These are phyloP conservation scores for Diaporthe citriasiana DNA, from an alignment of 2,329 filamentous ascomycete species.

Conservation along the genomic window DNA sequence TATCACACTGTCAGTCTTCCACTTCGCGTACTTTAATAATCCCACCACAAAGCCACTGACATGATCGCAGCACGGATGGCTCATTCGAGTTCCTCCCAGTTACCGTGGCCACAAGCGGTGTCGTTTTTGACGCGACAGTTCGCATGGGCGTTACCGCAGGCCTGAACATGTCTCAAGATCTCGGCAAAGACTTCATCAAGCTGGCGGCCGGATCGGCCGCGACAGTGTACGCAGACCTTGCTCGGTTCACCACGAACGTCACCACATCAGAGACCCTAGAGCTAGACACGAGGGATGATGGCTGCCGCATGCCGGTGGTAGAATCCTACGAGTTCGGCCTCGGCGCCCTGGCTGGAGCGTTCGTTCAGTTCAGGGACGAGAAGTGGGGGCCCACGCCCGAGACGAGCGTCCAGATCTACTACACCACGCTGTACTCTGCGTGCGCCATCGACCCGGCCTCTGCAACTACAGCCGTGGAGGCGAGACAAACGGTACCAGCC, in stretches of 20 bases:
- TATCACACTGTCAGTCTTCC: slow-evolving; percentile 62
- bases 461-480: slow-evolving; percentile 40
- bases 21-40: background rate
- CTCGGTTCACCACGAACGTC: slow-evolving; percentile 67
- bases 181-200: slow-evolving; percentile 46
- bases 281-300: slow-evolving; percentile 47
- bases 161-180: slow-evolving; percentile 46
- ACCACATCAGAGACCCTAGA: slow-evolving; percentile 50
- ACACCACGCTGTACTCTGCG: slow-evolving; percentile 61
- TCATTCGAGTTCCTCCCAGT: slow-evolving; percentile 71
- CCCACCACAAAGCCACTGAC: background rate
- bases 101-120: slow-evolving; percentile 58
- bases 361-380: slow-evolving; percentile 56
- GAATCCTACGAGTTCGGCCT: slow-evolving; percentile 66
- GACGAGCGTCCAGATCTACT: slow-evolving; percentile 65
- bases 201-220: slow-evolving; percentile 50
- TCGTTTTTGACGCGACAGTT: slow-evolving; percentile 61
- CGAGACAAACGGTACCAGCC: slow-evolving; percentile 39
- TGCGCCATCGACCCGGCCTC: slow-evolving; percentile 55
- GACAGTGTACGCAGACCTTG: slow-evolving; percentile 64
- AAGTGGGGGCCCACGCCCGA: slow-evolving; percentile 65
- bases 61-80: slow-evolving; percentile 60
- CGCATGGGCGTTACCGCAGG: slow-evolving; percentile 63
- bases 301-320: slow-evolving; percentile 61
- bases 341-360: slow-evolving; percentile 68